Percentiles rank a stretch among this genome's conserved stretches.
phyloP scores from a whole-genome alignment of 2,329 filamentous ascomycete genomes.

The Cordyceps tenuipes region DNA sequence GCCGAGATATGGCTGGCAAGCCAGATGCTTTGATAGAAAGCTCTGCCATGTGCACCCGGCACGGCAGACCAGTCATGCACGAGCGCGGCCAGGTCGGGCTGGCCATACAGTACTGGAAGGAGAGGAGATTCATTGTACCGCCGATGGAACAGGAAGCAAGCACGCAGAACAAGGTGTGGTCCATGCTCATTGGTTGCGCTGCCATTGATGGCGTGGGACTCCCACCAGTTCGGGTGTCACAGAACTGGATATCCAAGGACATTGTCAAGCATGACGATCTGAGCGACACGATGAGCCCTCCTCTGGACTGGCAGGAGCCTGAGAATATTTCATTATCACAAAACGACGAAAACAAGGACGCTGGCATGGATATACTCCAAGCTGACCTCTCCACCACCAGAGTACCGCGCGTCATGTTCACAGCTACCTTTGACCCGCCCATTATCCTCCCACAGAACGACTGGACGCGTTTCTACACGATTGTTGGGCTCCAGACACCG shows the following conservation, averaged over 20 bases:
- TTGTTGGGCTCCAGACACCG: conserved; percentile 40
- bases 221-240: conserved; percentile 61
- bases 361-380: conserved; percentile 45
- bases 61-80: conserved; percentile 66
- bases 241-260: conserved; percentile 62
- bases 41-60: conserved; percentile 59
- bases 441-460: conserved; percentile 59
- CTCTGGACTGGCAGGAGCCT: conserved; percentile 67
- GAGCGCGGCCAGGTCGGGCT: conserved; percentile 58
- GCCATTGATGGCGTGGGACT: conserved; percentile 35
- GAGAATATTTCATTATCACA: conserved; percentile 50
- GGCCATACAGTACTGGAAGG: conserved; percentile 70
- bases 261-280: conserved; percentile 50
- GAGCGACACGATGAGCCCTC: conserved; percentile 31
- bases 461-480: conserved; percentile 53
- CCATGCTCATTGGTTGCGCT: conserved; percentile 58
- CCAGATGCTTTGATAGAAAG: conserved; percentile 42
- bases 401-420: conserved; percentile 65
- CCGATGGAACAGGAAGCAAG: conserved; percentile 28
- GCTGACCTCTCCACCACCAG: conserved; percentile 37
- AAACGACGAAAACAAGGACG: conserved; percentile 38
- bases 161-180: conserved; percentile 49
- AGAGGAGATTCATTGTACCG: conserved; percentile 40
- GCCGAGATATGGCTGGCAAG: conserved; percentile 39
- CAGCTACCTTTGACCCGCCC: conserved; percentile 66